Evolutionary conservation across 805 yeast genomes (phyloP).

Genomic region (Peterozyma toletana): DNA sequence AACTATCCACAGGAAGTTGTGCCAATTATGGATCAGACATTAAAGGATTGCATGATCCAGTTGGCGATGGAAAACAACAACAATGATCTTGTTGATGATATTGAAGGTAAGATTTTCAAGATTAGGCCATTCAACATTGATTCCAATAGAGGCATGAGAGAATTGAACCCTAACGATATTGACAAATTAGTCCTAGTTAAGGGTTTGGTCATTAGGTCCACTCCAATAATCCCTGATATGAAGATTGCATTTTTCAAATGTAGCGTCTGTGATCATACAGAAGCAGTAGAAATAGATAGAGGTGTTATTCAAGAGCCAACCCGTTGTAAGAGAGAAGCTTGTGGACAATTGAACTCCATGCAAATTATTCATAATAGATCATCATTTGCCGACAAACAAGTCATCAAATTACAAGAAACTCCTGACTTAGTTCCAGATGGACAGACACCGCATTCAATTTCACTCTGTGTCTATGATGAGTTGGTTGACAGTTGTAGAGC

Average conservation of each 20-base stretch:
- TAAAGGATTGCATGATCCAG: conserved; percentile 83
- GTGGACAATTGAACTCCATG: conserved; percentile 84
- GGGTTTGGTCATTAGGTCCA: conserved; percentile 83
- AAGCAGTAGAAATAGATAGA: conserved; percentile 86
- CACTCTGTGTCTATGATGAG: conserved; percentile 92
- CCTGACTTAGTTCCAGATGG: conserved; percentile 97
- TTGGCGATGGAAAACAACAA: conserved; percentile 28
- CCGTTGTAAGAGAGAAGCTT: conserved; percentile 82
- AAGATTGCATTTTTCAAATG: conserved; percentile 94
- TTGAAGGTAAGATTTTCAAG: conserved; percentile 77
- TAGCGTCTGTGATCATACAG: conserved; percentile 88
- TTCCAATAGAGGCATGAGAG: conserved; percentile 76
- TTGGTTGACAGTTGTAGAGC: conserved; percentile 92
- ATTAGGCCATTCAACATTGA: conserved; percentile 86
- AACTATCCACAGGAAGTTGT: conserved; percentile 95
- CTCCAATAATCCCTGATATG: conserved; percentile 96
- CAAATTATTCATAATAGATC: conserved; percentile 86
- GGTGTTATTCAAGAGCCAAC: conserved; percentile 93
- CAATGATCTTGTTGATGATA: conserved; percentile 35
- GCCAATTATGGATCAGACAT: conserved; percentile 95
- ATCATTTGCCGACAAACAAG: conserved; percentile 91
- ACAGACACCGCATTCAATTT: conserved; percentile 95
- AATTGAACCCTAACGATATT: conserved; percentile 87
- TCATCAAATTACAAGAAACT: conserved; percentile 88
- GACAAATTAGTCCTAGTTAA: conserved; percentile 88